Base-by-base conservation (phyloP, 2,329 filamentous ascomycete genomes). In the Calonectria crousiana region DNA sequence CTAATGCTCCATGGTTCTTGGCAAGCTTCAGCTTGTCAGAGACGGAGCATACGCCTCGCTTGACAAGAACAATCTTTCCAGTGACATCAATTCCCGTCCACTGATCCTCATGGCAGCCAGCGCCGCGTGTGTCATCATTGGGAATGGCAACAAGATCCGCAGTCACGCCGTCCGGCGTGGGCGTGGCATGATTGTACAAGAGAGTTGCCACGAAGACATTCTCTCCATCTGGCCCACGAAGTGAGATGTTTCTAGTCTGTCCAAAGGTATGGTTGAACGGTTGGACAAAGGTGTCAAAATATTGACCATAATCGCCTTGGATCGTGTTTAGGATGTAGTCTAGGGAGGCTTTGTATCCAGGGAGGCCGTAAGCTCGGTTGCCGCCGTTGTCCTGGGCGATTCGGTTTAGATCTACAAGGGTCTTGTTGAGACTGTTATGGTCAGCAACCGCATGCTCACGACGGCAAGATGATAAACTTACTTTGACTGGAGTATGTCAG, bases 291-390 rank as follows among this genome's bases (percentile, higher is more conserved):
- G 86, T 89, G 76, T 89, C 83, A 56, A 89, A 83, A 62, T 87
- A 79, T 65, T 85, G 82, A 69, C 80, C 80, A 74, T 87, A 86
- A 28, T 84, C 83, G 38, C 77, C 84, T 73, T 82, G 76, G 16
- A 84, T 81, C 16, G 88, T 87, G 68, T 88, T 87, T 6, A 90
- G 84, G 71, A 92, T 83, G 78, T 89, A 92, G 77, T 92, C 89
- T 23, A 89, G 82, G 0, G 90, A 92, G 2, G 90, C 90, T 66
- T 87, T 86, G 85, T 88, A 92, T 18, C 91, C 91, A 1, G 90
- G 89, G 13, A 89, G 84, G 18, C 91, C 91, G 72, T 91, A 92
- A 6, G 91, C 91, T 66, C 91, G 87, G 81, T 91, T 92, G 20
- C 90, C 90, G 49, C 89, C 90, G 77, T 92, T 89, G 67, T 87